A percentile compares a stretch with the other conserved stretches of the same genome.
phyloP scores from a whole-genome alignment of 2,329 filamentous ascomycete species.

The Arthrobotrys conoides region DNA sequence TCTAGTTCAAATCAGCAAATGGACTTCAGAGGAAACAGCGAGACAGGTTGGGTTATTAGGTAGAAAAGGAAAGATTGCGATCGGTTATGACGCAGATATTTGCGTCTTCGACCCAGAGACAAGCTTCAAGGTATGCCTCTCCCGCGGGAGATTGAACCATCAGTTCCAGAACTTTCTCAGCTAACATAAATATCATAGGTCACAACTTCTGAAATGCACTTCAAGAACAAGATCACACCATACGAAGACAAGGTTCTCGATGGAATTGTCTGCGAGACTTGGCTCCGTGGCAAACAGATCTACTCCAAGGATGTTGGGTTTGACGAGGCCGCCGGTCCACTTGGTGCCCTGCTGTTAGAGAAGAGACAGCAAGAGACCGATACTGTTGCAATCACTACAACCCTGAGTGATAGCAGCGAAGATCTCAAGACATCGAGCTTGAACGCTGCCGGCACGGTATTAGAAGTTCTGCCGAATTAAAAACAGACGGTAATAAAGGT shows the following conservation, averaged over 20 bases:
- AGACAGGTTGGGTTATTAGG: slow-evolving; percentile 86
- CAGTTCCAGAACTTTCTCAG: not conserved
- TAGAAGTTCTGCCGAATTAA: slow-evolving; percentile 40
- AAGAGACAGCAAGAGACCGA: slow-evolving; percentile 61
- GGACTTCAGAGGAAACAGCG: slow-evolving; percentile 89
- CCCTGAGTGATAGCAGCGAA: slow-evolving; percentile 21
- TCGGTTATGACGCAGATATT: slow-evolving; percentile 89
- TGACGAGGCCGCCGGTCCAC: slow-evolving; percentile 72
- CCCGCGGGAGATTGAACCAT: slow-evolving; percentile 16
- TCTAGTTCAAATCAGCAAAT: slow-evolving; percentile 83
- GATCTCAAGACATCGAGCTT: slow-evolving; percentile 25
- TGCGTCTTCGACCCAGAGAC: slow-evolving; percentile 91
- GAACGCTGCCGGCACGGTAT: slow-evolving; percentile 19
- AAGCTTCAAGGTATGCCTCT: slow-evolving; percentile 78
- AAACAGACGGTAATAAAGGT: not conserved
- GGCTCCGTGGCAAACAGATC: slow-evolving; percentile 82
- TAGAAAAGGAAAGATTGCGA: slow-evolving; percentile 83
- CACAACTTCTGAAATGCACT: slow-evolving; percentile 83
- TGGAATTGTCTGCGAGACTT: slow-evolving; percentile 87
- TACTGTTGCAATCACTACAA: slow-evolving; percentile 46
- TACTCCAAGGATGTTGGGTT: slow-evolving; percentile 76
- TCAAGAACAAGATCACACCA: slow-evolving; percentile 91
- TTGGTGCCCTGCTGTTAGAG: slow-evolving; percentile 71
- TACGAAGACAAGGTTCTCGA: slow-evolving; percentile 85
- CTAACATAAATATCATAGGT: slow-evolving; percentile 65